Evolutionary conservation across 2,329 filamentous ascomycete species (phyloP), one percentile per base, ranked within the genome.

Genomic region (Juglanconis juglandina): DNA sequence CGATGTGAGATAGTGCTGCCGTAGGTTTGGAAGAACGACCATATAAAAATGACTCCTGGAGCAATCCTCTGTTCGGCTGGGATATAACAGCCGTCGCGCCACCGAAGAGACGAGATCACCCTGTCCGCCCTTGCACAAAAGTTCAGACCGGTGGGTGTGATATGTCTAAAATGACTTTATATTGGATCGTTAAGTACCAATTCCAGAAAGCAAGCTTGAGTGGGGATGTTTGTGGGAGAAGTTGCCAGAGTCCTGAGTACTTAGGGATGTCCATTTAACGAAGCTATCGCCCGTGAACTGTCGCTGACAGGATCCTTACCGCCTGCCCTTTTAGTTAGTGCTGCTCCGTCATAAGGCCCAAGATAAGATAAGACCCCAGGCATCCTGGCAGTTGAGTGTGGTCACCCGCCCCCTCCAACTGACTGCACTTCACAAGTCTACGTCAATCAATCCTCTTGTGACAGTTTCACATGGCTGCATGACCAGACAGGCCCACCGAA

Each of bases 321-420:
- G 48, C 55, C 55, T 58, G 37, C 55, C 55, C 4, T 44, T 44
- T 34, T 24, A 4, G 30, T n/a, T 13, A 49, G 48, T 3, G 9
- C 24, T 48, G 17, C 44, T 47, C n/a, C 47, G 55, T 57, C 48
- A 51, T 51, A 32, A 17, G 48, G 24, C 5, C 35, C n/a, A 10
- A 24, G 44, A 47, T 47, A 47, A 47, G 53, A 55, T 55, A 47
- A 55, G 53, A 24, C 42, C 30, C 14, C 24, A 56, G 34, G 53
- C 53, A 56, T 33, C 34, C 42, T 49, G 53, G 44, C 44, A 47
- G 14, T 47, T n/a, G 7, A 14, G 55, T 37, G 49, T 50, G 55
- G 55, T 51, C 55, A 58, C 35, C n/a, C 32, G 48, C 33, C 55
- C 55, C 11, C 32, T 33, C 44, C 14, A 7, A 24, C 14, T 8